Evolutionary conservation across 306 rosid genomes (phyloP).

Genomic region (Rosa persica): DNA sequence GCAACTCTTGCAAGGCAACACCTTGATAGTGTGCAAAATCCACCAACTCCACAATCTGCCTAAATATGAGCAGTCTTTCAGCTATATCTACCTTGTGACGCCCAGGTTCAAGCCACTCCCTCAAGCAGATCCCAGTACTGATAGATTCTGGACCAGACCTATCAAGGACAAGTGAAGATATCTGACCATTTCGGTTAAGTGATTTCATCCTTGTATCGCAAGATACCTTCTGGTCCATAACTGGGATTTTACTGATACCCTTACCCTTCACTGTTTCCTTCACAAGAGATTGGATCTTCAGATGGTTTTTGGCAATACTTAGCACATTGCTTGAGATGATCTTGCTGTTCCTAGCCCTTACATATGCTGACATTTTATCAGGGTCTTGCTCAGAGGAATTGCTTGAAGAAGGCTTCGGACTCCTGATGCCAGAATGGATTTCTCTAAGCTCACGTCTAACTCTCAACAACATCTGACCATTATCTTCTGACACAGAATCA

Average conservation of each 20-base stretch:
- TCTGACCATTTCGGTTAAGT: conserved; percentile 19
- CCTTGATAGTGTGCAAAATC: conserved; percentile 57
- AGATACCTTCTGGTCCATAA: conserved; percentile 27
- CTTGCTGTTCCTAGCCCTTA: conserved; percentile 33
- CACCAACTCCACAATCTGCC: conserved; percentile 54
- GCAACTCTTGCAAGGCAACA: conserved; percentile 48
- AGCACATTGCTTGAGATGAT: conserved; percentile 35
- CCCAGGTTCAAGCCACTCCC: conserved; percentile 51
- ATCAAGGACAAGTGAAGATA: conserved; percentile 24
- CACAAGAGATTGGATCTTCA: conserved; percentile 29
- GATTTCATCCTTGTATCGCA: conserved; percentile 23
- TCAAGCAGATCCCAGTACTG: conserved; percentile 45
- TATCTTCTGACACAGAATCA: conserved; percentile 26
- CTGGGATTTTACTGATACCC: conserved; percentile 29
- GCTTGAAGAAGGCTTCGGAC: conserved; percentile 22
- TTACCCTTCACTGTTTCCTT: conserved; percentile 48
- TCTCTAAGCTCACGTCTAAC: conserved; percentile 39
- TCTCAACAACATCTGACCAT: conserved; percentile 37
- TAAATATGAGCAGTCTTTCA: conserved; percentile 46
- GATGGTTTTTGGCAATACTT: conserved; percentile 14
- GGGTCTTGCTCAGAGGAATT: conserved; percentile 26
- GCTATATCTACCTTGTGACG: conserved; percentile 31
- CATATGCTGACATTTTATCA: conserved; percentile 33
- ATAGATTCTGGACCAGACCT: conserved; percentile 23
- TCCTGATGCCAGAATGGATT: conserved; percentile 29